Evolutionary conservation across 805 yeast species (phyloP), one percentile per base, ranked within the genome.

Genomic region (Hanseniaspora occidentalis): DNA sequence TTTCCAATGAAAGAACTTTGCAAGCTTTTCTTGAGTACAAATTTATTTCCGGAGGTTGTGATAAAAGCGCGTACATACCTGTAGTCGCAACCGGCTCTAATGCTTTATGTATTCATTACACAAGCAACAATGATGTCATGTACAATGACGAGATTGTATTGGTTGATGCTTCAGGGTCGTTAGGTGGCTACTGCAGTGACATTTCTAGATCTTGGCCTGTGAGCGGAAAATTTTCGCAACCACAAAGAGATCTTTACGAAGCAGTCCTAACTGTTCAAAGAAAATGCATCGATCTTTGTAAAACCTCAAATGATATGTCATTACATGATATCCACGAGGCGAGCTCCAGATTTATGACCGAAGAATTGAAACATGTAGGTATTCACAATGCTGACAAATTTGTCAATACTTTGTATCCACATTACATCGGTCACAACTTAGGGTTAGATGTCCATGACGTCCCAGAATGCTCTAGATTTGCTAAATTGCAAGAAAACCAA

Each of bases 161-260:
- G 22, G 86, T 92, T 3, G 99, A 92, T 60, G 97, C 97, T 3
- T 94, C 94, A 1, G 99, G 97, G 4, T 72, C 82, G 38, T 58
- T 80, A 34, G 98, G 97, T 31, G 96, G 96, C 1, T 92, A 92
- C 59, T 79, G 95, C 54, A 79, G 96, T 1, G 99, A 92, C 60
- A 92, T 92, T 36, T 88, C 97, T 2, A 71, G 99, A 47, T 81
- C 96, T 0, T 92, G 97, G 96, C 98, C 98, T 4, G 79, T 77
- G 37, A 71, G 71, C 29, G 84, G 94, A 2, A 64, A 61, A 37
- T 92, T 92, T 57, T 61, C 82, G 2, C 73, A 66, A 8, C 76
- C 95, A 2, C 98, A 92, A 58, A 70, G 70, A 39, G 97, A 89
- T 45, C 61, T 92, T 17, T 92, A 92, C 55, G 81, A 84, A 50